Evolutionary conservation across 352 stramenopile genomes (phyloP).

Genomic region (Globisporangium splendens): DNA sequence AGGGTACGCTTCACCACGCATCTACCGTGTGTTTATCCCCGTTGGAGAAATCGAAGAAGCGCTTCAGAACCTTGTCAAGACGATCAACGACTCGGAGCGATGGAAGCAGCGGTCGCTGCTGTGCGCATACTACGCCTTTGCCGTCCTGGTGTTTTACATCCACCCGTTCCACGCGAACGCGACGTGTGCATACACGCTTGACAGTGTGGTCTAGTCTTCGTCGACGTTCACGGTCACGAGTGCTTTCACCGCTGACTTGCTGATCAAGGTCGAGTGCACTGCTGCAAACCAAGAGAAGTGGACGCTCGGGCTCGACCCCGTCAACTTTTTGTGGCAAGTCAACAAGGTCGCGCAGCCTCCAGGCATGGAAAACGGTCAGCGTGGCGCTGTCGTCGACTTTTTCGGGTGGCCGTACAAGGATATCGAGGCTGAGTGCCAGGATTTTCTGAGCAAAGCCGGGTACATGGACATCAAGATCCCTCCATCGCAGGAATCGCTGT

Average conservation of each 20-base stretch:
- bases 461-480: constrained; percentile 46
- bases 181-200: constrained; percentile 36
- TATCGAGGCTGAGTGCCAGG: constrained; percentile 33
- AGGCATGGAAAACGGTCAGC: constrained; percentile 26
- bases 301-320: constrained; percentile 42
- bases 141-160: constrained; percentile 80
- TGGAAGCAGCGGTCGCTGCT: constrained; percentile 55
- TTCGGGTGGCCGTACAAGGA: constrained; percentile 42
- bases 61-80: constrained; percentile 35
- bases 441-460: constrained; percentile 34
- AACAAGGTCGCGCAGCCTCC: constrained; percentile 20
- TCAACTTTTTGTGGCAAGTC: constrained; percentile 66
- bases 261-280: constrained; percentile 30
- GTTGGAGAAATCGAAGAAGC: constrained; percentile 51
- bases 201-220: constrained; percentile 20
- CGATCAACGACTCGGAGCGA: constrained; percentile 37
- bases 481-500: constrained; percentile 33
- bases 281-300: constrained; percentile 17
- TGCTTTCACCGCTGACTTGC: constrained; percentile 22
- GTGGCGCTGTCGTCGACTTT: constrained; percentile 36
- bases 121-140: constrained; percentile 75
- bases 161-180: constrained; percentile 42
- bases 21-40: constrained; percentile 80
- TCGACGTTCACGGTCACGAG: constrained; percentile 18
- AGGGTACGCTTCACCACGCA: constrained; percentile 70